phyloP scores from a whole-genome alignment of 2,329 filamentous ascomycete species.

The Pseudopithomyces chartarum region DNA sequence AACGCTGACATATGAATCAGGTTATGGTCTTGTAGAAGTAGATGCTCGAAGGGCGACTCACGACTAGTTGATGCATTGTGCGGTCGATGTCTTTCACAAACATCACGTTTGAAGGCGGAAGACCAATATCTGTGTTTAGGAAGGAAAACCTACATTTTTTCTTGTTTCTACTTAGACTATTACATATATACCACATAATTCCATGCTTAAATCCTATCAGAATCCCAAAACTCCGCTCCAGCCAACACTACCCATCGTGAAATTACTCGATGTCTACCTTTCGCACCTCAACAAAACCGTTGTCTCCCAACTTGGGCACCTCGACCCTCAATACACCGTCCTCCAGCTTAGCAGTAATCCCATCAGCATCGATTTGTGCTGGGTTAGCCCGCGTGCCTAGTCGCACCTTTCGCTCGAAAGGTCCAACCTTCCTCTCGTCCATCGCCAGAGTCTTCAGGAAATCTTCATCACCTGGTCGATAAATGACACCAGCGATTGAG shows the following conservation, averaged over 20 bases:
- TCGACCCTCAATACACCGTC: constrained; percentile 77
- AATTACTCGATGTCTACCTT: constrained; percentile 56
- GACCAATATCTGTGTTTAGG: neutral
- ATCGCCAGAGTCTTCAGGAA: constrained; percentile 66
- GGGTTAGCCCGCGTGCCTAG: constrained; percentile 61
- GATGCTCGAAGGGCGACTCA: neutral
- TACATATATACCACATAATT: neutral
- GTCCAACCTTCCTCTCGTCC: constrained; percentile 72
- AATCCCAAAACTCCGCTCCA: neutral
- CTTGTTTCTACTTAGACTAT: neutral
- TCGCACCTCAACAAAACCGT: constrained; percentile 63
- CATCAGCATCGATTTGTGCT: constrained; percentile 67
- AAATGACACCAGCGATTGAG: constrained; percentile 72
- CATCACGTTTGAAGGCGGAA: neutral
- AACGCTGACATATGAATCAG: neutral
- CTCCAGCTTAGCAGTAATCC: constrained; percentile 76
- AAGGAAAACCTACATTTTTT: neutral
- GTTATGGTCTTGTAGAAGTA: neutral
- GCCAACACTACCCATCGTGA: neutral
- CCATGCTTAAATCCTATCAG: neutral
- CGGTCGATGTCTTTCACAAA: neutral
- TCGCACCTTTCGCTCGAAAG: constrained; percentile 73
- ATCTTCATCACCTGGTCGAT: constrained; percentile 73
- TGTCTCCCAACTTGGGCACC: constrained; percentile 72
- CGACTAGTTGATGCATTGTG: neutral